These are phyloP conservation scores for Wickerhamomyces bovis DNA, from an alignment of 805 yeast genomes.

Conservation along the genomic window DNA sequence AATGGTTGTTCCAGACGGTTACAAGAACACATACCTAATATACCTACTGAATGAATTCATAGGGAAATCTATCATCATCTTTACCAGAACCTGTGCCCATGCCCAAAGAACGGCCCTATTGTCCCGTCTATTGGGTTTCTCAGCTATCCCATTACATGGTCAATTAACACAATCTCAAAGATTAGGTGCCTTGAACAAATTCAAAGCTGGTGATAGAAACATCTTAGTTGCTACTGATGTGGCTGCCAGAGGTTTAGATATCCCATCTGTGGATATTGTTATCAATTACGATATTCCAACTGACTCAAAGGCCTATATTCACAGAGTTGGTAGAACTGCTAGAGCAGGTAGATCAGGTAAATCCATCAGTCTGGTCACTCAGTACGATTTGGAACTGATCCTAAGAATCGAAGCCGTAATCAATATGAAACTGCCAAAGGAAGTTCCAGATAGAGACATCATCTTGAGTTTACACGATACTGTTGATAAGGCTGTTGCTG, in stretches of 20 bases:
- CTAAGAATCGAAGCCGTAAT: constrained; percentile 85
- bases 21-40: constrained; percentile 82
- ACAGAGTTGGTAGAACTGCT: constrained; percentile 93
- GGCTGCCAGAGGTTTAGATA: constrained; percentile 87
- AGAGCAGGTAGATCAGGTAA: constrained; percentile 89
- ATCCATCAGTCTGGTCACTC: constrained; percentile 84
- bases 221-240: constrained; percentile 80
- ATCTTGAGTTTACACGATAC: constrained; percentile 75
- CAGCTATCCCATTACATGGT: constrained; percentile 92
- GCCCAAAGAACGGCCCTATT: constrained; percentile 85
- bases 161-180: constrained; percentile 82
- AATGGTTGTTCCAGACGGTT: constrained; percentile 88
- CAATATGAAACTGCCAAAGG: constrained; percentile 78
- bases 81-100: constrained; percentile 93
- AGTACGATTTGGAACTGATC: constrained; percentile 87
- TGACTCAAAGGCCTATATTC: constrained; percentile 79
- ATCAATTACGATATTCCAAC: constrained; percentile 77
- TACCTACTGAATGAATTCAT: constrained; percentile 73
- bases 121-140: constrained; percentile 74
- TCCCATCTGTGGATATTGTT: constrained; percentile 73
- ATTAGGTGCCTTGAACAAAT: constrained; percentile 73
- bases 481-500: constrained; percentile 88
- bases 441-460: constrained; percentile 68
- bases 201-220: constrained; percentile 63
- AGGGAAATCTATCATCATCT: constrained; percentile 85